Conservation (phyloP, 140 eudicot species). For the Erigeron philadelphicus region DNA sequence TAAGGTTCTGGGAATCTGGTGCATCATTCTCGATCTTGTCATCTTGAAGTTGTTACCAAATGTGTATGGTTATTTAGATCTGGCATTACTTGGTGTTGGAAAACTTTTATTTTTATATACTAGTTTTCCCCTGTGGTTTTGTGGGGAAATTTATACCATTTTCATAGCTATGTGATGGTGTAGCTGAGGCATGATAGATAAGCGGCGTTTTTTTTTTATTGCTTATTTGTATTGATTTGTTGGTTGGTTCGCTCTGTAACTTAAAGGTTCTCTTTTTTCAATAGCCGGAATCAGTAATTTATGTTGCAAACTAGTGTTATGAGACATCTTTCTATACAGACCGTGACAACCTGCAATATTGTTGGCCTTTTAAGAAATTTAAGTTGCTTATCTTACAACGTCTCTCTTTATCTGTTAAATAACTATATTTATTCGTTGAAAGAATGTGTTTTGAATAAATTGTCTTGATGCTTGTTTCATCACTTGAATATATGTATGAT, state of each 20-base stretch:
- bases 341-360: neutral
- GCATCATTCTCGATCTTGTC: slow-evolving; percentile 7
- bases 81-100: slow-evolving; percentile 21
- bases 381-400: slow-evolving; percentile 1
- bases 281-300: neutral
- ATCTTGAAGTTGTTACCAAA: slow-evolving; percentile 2
- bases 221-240: slow-evolving; percentile 20
- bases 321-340: neutral
- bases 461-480: no score
- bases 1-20: slow-evolving; percentile 13
- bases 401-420: no score
- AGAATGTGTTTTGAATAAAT: no score
- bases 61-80: slow-evolving; percentile 30
- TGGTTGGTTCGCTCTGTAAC: slow-evolving; percentile 22
- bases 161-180: slow-evolving; percentile 10
- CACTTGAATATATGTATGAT: no score
- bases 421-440: no score
- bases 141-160: slow-evolving; percentile 30
- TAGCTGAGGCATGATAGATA: slow-evolving; percentile 14
- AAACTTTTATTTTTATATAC: slow-evolving; percentile 25
- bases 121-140: slow-evolving; percentile 23
- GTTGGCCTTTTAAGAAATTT: neutral
- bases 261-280: neutral
- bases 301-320: neutral
- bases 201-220: slow-evolving; percentile 24